Evolutionary conservation across 768 basidiomycete genomes (phyloP).

Genomic region (Lactifluus piperatus): DNA sequence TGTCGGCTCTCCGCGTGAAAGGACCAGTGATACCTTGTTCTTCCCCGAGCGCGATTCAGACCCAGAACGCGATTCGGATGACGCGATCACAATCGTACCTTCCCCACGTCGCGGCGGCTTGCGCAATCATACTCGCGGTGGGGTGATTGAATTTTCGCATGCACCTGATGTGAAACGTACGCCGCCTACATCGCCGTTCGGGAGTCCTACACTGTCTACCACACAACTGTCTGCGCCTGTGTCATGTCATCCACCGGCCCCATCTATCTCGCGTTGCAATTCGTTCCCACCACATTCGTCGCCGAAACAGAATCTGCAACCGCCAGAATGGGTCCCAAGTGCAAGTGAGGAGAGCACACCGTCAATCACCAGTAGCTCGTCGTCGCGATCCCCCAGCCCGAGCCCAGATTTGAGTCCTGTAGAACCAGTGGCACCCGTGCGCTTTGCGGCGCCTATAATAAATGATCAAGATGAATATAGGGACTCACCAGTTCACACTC

Average conservation of each 20-base stretch:
- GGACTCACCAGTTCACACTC: slow-evolving; percentile 5
- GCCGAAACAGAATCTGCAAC: background rate
- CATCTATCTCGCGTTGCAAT: slow-evolving; percentile 6
- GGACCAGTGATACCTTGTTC: background rate
- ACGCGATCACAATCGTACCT: slow-evolving; percentile 13
- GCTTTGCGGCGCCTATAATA: background rate
- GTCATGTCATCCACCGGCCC: slow-evolving; percentile 3
- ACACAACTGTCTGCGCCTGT: background rate
- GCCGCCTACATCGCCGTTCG: slow-evolving; percentile 12
- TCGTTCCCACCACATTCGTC: slow-evolving; percentile 18
- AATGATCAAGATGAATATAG: background rate
- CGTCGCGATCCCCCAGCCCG: slow-evolving; percentile 13
- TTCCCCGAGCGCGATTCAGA: slow-evolving; percentile 15
- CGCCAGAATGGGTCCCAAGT: background rate
- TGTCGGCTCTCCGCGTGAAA: slow-evolving; percentile 7
- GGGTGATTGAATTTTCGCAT: background rate
- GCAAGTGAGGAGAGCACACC: slow-evolving; percentile 17
- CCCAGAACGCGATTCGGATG: slow-evolving; percentile 9
- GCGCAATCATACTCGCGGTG: slow-evolving; percentile 16
- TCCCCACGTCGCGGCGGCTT: slow-evolving; percentile 4
- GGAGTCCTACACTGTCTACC: slow-evolving; percentile 1
- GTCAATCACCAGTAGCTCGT: slow-evolving; percentile 15
- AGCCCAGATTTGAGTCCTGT: slow-evolving; percentile 10
- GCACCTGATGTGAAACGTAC: slow-evolving; percentile 13
- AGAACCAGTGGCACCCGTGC: background rate